Conservation (phyloP, 2,329 filamentous ascomycete species). For the Stagonosporopsis vannaccii region DNA sequence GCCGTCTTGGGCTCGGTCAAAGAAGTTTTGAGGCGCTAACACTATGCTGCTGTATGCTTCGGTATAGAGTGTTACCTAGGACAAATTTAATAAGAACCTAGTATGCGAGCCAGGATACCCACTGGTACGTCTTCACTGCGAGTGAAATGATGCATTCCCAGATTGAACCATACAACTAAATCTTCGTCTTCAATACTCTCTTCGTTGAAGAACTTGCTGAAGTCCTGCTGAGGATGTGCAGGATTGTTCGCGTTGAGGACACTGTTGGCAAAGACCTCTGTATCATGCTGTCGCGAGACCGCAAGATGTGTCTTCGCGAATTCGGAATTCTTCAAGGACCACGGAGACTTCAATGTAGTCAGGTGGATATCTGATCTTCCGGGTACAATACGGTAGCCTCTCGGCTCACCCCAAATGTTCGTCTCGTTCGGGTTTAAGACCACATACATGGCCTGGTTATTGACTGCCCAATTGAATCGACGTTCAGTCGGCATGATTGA, state of each 20-base stretch:
- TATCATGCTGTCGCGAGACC: slow-evolving; percentile 54
- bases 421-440: slow-evolving; percentile 60
- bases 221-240: slow-evolving; percentile 56
- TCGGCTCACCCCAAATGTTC: slow-evolving; percentile 61
- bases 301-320: slow-evolving; percentile 51
- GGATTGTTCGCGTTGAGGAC: slow-evolving; percentile 49
- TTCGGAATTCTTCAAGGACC: slow-evolving; percentile 43
- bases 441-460: slow-evolving; percentile 57
- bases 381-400: slow-evolving; percentile 58
- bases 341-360: slow-evolving; percentile 47
- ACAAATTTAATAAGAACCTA: neutral
- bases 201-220: slow-evolving; percentile 59
- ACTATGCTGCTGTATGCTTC: slow-evolving; percentile 33
- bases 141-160: slow-evolving; percentile 55
- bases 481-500: slow-evolving; percentile 51
- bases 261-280: slow-evolving; percentile 49
- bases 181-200: slow-evolving; percentile 54
- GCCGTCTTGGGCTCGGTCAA: slow-evolving; percentile 30
- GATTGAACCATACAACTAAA: slow-evolving; percentile 59
- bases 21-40: slow-evolving; percentile 33
- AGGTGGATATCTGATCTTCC: slow-evolving; percentile 42
- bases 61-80: slow-evolving; percentile 25
- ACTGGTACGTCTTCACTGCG: slow-evolving; percentile 16
- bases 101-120: neutral
- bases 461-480: slow-evolving; percentile 57